A percentile compares a stretch with the other conserved stretches of the same genome.
These are phyloP conservation scores for Yamadazyma nakazawae DNA, from an alignment of 805 yeast species.

Conservation along the genomic window DNA sequence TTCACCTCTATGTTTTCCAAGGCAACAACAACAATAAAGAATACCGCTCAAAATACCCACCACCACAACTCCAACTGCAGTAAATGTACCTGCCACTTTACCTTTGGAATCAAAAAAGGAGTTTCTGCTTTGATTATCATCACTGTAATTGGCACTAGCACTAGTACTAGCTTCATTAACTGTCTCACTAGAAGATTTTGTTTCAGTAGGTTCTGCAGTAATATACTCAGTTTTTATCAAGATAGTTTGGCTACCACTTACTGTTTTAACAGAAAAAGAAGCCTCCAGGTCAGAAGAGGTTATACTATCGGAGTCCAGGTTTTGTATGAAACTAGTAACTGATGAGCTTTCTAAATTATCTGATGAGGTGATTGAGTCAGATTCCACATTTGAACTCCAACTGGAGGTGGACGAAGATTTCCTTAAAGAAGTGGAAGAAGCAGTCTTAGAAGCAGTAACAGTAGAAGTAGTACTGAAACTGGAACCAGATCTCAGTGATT, in stretches of 20 bases:
- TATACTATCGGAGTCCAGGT: not conserved
- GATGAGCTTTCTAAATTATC: not conserved
- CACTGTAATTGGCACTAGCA: not conserved
- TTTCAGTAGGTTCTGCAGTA: slow-evolving; percentile 11
- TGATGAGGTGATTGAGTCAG: not conserved
- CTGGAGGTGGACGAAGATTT: not conserved
- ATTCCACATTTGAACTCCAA: not conserved
- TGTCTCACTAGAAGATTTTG: not conserved
- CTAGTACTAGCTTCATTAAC: slow-evolving; percentile 5
- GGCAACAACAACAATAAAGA: slow-evolving; percentile 34
- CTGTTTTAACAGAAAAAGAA: slow-evolving; percentile 16
- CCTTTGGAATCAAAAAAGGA: slow-evolving; percentile 68
- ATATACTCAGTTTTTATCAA: slow-evolving; percentile 17
- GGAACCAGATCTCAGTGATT: not conserved
- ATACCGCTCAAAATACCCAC: slow-evolving; percentile 43
- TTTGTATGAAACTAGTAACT: not conserved
- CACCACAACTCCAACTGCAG: slow-evolving; percentile 68
- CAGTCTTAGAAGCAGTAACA: slow-evolving; percentile 14
- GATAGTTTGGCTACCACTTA: slow-evolving; percentile 13
- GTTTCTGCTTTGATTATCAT: slow-evolving; percentile 10
- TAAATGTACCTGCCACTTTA: slow-evolving; percentile 82
- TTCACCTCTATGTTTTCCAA: slow-evolving; percentile 7
- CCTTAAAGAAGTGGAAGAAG: slow-evolving; percentile 1
- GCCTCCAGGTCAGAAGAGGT: slow-evolving; percentile 8
- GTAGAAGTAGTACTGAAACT: slow-evolving; percentile 12